phyloP scores from a whole-genome alignment of 352 stramenopile species.

The Aphanomyces invadans region DNA sequence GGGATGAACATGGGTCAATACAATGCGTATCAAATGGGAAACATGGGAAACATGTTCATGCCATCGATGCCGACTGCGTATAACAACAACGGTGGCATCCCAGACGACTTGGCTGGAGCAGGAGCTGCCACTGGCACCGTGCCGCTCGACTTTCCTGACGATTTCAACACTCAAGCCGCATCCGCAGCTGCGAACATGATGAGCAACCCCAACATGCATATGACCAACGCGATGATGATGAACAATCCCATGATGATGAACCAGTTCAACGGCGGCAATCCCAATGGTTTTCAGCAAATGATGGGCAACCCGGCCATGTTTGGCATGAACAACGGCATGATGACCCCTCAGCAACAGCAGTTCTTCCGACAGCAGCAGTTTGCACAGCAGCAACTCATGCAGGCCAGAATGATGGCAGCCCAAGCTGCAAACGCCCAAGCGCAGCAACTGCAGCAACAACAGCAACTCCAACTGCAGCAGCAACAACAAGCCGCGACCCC shows the following conservation, averaged over 20 bases:
- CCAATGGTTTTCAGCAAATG: slow-evolving; percentile 57
- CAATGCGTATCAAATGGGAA: slow-evolving; percentile 20
- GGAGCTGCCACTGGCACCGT: slow-evolving; percentile 30
- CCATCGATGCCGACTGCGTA: not conserved
- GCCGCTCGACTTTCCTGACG: slow-evolving; percentile 81
- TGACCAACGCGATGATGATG: slow-evolving; percentile 56
- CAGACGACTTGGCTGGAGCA: slow-evolving; percentile 19
- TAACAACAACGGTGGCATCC: not conserved
- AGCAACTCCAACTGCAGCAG: not conserved
- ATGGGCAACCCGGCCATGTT: slow-evolving; percentile 30
- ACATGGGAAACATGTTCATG: slow-evolving; percentile 25
- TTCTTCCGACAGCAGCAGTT: slow-evolving; percentile 66
- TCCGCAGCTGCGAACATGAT: slow-evolving; percentile 51
- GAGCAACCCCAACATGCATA: slow-evolving; percentile 38
- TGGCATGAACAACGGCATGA: not conserved
- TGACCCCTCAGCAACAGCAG: slow-evolving; percentile 48
- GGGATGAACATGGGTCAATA: slow-evolving; percentile 3
- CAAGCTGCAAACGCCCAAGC: slow-evolving; percentile 27
- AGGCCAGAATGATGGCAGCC: slow-evolving; percentile 26
- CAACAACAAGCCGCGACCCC: not conserved
- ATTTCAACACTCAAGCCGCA: slow-evolving; percentile 52
- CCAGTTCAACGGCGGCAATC: slow-evolving; percentile 44
- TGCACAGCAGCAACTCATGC: slow-evolving; percentile 42
- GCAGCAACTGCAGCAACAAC: slow-evolving; percentile 19
- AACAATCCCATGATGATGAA: slow-evolving; percentile 53